Evolutionary conservation across 306 rosid species (phyloP), one percentile per base, ranked within the genome.

Genomic region (Rubus parviflorus): DNA sequence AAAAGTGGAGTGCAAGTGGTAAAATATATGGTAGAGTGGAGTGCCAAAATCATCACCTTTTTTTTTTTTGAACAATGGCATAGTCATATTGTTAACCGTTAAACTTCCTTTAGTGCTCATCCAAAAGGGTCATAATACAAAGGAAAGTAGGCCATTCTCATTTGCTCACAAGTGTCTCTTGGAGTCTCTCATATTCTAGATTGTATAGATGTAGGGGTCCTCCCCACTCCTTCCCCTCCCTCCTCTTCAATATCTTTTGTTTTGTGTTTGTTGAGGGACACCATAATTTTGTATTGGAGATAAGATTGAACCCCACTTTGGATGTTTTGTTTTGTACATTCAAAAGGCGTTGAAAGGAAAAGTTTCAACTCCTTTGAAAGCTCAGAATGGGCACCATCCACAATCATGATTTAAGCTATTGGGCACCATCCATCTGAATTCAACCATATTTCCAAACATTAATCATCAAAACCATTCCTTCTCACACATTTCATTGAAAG

Each of bases 231-330:
- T 25, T 1, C 23, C 0, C 8, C 38, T 11, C 43, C 56, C 17
- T 5, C 19, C 16, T 74, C 41, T 37, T 43, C 68, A 48, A 43
- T n/a, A 58, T 23, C 58, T 23, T 76, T 43, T 7, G 37, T 73
- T 63, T 80, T 63, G 54, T 70, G 75, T 75, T 73, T 83, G 79
- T 58, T 66, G 69, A 80, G 84, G 79, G 76, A 60, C 81, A 80
- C 79, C 73, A 77, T 80, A 58, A 76, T 73, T 80, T 61, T 40
- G 30, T 7, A 70, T 73, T 77, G 84, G 79, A 77, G 82, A 84
- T 72, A 67, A 80, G 82, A 80, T 73, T 70, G 79, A 84, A 80
- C 78, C 87, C 87, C 87, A 84, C 84, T 77, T 67, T 52, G 68
- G 75, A 37, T 77, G 75, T 73, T 41, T 58, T 80, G 81, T 71